Evolutionary conservation across 2,329 filamentous ascomycete genomes (phyloP).

Genomic region (Rhinocladiella mackenziei): DNA sequence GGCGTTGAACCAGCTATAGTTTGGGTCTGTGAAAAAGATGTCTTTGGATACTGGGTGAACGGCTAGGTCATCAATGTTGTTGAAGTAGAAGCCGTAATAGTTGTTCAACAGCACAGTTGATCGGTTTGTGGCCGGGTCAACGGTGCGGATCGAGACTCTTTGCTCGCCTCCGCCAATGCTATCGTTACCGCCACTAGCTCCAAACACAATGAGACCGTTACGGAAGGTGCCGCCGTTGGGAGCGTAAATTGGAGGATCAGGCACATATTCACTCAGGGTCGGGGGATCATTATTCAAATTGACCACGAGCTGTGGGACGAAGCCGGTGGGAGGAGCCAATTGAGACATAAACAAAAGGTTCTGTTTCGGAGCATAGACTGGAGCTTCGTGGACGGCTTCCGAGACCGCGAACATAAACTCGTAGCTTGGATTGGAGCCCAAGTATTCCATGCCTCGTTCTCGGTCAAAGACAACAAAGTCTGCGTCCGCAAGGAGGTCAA

Average conservation of each 20-base stretch:
- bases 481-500: constrained; percentile 34
- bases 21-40: constrained; percentile 50
- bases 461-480: constrained; percentile 40
- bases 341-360: constrained; percentile 42
- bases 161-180: constrained; percentile 38
- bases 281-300: constrained; percentile 44
- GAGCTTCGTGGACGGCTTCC: constrained; percentile 42
- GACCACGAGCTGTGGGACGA: constrained; percentile 39
- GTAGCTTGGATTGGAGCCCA: constrained; percentile 38
- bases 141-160: constrained; percentile 40
- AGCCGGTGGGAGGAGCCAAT: constrained; percentile 36
- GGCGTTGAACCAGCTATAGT: constrained; percentile 38
- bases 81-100: constrained; percentile 47
- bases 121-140: constrained; percentile 45
- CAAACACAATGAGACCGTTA: constrained; percentile 41
- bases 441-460: constrained; percentile 36
- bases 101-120: constrained; percentile 44
- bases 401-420: constrained; percentile 39
- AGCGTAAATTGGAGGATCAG: constrained; percentile 43
- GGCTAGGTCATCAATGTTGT: constrained; percentile 42
- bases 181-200: constrained; percentile 37
- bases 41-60: constrained; percentile 41
- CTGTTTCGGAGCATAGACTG: constrained; percentile 40
- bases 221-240: constrained; percentile 43
- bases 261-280: constrained; percentile 36